Evolutionary conservation across 129 eudicot genomes (phyloP), one percentile per base, ranked within the genome.

Genomic region (Flaveria linearis): DNA sequence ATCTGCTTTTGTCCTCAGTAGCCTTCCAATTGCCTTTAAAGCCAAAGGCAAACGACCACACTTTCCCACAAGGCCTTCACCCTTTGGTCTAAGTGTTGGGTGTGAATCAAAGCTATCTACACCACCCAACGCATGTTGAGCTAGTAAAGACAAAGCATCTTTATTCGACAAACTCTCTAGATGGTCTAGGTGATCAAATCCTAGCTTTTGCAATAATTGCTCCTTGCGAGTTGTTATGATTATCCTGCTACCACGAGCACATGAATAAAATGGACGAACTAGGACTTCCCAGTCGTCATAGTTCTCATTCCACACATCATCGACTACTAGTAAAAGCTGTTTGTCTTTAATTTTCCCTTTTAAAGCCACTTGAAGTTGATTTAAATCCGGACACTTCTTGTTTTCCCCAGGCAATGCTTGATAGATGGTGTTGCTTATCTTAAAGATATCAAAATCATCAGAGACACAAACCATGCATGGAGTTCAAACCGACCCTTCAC

Each of bases 381-480:
- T 71, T n/a, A 85, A 15, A 72, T 66, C 82, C 25, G 53, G 26
- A 8, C 65, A 74, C 11, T 81, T 28, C 2, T 68, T 53, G 18
- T 12, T 57, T 7, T 39, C 25, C 17, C 20, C 8, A 3, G 80
- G 52, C 7, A 81, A 69, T 0, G 80, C 39, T 42, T 81, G 80
- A 56, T 57, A 50, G 50, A 88, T 75, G 33, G 71, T 53, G n/a
- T 81, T 68, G 33, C 85, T 80, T 25, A 80, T 41, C 1, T 47
- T 39, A 3, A 17, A 13, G 23, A 76, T 68, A 69, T 80, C 84
- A 50, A 79, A 75, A 11, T 71, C 83, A 11, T 77, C 85, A 11
- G 88, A 73, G 17, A 84, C 84, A 76, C 81, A 82, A 9, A 75
- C 84, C 92, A 87, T 16, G 78, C 79, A 33, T 25, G 70, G 18